Conservation (phyloP, 345 rosid genomes). For the Arabis alpina region DNA sequence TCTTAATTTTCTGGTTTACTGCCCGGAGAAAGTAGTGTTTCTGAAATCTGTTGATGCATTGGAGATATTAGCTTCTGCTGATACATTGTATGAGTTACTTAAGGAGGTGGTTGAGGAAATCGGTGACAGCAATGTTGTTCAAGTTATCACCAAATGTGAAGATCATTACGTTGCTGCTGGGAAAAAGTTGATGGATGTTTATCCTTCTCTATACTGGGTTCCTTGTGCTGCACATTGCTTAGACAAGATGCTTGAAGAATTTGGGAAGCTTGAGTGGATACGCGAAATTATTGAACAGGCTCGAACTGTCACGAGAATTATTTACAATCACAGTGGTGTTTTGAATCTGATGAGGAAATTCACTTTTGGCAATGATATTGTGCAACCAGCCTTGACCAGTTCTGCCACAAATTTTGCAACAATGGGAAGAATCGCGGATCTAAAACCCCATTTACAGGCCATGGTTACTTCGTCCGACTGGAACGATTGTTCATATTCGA, state of each 20-base stretch:
- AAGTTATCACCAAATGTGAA: constrained; percentile 76
- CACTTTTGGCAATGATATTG: constrained; percentile 74
- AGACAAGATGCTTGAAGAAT: constrained; percentile 79
- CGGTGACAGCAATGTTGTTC: constrained; percentile 71
- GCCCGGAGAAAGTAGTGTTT: constrained; percentile 74
- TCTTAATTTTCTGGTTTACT: constrained; percentile 62
- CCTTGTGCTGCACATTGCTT: constrained; percentile 80
- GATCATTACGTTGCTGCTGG: constrained; percentile 65
- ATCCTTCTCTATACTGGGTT: constrained; percentile 83
- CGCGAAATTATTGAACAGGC: constrained; percentile 70
- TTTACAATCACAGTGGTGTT: constrained; percentile 71
- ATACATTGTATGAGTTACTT: constrained; percentile 59
- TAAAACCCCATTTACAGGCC: constrained; percentile 65
- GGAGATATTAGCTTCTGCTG: constrained; percentile 52
- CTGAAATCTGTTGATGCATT: constrained; percentile 71
- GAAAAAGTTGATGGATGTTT: constrained; percentile 61
- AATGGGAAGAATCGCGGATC: constrained; percentile 59
- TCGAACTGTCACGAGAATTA: constrained; percentile 71
- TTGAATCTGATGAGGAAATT: constrained; percentile 77
- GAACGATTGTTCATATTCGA: constrained; percentile 69
- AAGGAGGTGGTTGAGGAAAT: constrained; percentile 82
- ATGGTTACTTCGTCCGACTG: constrained; percentile 93
- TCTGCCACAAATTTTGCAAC: constrained; percentile 75
- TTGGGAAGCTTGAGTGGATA: constrained; percentile 60
- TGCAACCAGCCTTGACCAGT: constrained; percentile 60